Evolutionary conservation across 2,329 filamentous ascomycete species (phyloP).

Genomic region (Metarhizium album): DNA sequence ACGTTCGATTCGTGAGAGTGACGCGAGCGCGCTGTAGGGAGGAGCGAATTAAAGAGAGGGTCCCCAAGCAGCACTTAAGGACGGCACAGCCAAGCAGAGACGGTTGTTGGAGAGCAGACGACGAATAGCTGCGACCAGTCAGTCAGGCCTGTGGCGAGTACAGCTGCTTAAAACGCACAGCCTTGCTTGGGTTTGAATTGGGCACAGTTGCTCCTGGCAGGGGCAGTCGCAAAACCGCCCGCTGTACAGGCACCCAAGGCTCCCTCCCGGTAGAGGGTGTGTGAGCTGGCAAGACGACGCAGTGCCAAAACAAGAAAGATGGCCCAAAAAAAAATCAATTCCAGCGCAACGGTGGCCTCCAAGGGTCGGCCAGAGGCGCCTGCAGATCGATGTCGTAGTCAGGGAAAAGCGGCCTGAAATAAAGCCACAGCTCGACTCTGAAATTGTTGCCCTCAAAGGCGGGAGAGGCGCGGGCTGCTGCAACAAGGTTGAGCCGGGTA

Average conservation of each 20-base stretch:
- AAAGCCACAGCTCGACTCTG: not conserved
- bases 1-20: not conserved
- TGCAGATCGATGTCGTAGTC: constrained; percentile 42
- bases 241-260: constrained; percentile 39
- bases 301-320: constrained; percentile 22
- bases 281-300: constrained; percentile 46
- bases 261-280: constrained; percentile 46
- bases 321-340: no score
- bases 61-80: constrained; percentile 4
- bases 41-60: constrained; percentile 9
- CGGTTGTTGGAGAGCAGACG: constrained; percentile 7
- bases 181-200: constrained; percentile 31
- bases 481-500: not conserved
- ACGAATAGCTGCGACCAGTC: constrained; percentile 15
- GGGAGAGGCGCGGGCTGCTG: not conserved
- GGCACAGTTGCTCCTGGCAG: constrained; percentile 30
- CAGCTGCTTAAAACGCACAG: constrained; percentile 21
- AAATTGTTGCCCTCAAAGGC: not conserved
- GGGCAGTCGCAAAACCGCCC: constrained; percentile 29
- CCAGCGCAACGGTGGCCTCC: constrained; percentile 25
- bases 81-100: constrained; percentile 7
- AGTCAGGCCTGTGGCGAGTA: constrained; percentile 16
- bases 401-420: not conserved
- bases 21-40: constrained; percentile 3
- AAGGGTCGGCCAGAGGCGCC: constrained; percentile 44